Evolutionary conservation across 495 filamentous ascomycete species (phyloP), one percentile per base, ranked within the genome.

Genomic region (Talaromyces stipitatus): DNA sequence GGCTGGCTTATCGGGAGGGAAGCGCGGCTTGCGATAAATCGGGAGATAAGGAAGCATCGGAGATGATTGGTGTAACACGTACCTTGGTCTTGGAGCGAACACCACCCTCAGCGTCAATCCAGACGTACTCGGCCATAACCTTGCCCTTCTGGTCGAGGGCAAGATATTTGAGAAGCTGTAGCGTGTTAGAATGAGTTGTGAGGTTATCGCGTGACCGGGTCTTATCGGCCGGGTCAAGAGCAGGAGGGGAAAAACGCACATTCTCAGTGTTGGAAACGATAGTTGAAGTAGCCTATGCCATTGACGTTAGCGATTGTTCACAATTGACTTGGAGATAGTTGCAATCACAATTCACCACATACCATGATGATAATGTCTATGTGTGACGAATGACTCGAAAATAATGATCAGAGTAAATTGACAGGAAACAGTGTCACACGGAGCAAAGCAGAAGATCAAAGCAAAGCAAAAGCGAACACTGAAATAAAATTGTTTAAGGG

Each of bases 71-170:
- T 54, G 48, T 24, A 41, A 54, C 32, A 45, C 90, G 79, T 78
- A 95, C 94, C 84, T 91, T 92, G 64, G 88, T 88, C 78, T 96
- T 96, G 69, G 89, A 91, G 59, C 91, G 89, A 63, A 86, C 78
- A 60, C 85, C 87, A 66, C 86, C 87, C 58, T 71, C 69, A 63
- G 83, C 73, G 71, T 98, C 94, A 66, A 98, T 92, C 94, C 94
- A 98, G 78, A 98, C 85, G 80, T 97, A 98, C 78, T 98, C 94
- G 59, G 91, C 91, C 68, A 92, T 89, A 62, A 91, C 74, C 32
- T 68, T 76, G 68, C 91, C 91, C 66, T 87, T 88, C 80, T 97
- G 94, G 69, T 90, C 85, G 61, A 98, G 88, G 63, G 79, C 75
- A 74, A 92, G 82, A 83, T 95, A 98, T 73, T 96, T 96, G 69